Conservation (phyloP, 176 grass and related monocot genomes). For the Oryza longistaminata region DNA sequence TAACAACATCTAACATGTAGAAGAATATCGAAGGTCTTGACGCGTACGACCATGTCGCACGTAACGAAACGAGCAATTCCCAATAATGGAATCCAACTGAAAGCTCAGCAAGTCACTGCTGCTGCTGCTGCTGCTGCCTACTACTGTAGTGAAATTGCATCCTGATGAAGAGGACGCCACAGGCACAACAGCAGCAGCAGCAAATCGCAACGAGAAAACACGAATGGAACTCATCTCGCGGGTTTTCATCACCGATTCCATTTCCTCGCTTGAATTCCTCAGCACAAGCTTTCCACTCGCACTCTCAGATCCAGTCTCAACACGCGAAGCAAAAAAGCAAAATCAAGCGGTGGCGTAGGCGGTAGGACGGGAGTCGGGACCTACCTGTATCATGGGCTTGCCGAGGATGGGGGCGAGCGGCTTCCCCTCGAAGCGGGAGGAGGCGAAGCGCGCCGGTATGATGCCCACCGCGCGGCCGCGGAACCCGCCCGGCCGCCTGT, state of each 20-base stretch:
- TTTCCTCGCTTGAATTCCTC: background rate
- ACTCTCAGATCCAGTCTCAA: background rate
- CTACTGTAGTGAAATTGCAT: background rate
- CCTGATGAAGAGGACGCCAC: background rate
- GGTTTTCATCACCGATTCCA: background rate
- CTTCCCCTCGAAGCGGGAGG: constrained; percentile 87
- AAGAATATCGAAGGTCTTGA: background rate
- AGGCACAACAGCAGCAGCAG: no score
- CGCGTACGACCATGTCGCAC: no score
- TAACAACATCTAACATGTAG: background rate
- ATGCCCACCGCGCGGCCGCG: constrained; percentile 71
- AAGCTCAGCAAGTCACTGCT: background rate
- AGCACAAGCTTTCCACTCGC: background rate
- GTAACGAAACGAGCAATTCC: background rate
- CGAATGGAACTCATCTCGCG: background rate
- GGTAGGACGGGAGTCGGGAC: background rate
- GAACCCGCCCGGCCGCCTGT: constrained; percentile 49
- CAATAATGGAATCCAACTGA: background rate
- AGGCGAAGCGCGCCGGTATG: constrained; percentile 90
- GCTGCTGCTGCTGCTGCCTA: background rate
- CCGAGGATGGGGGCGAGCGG: constrained; percentile 80
- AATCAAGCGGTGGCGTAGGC: background rate
- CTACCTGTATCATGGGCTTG: constrained; percentile 92
- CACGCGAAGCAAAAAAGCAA: background rate
- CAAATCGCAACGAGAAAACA: background rate